A percentile compares a stretch with the other conserved stretches of the same genome.
phyloP scores from a whole-genome alignment of 2,329 filamentous ascomycete species.

The Didymosphaeria variabile region DNA sequence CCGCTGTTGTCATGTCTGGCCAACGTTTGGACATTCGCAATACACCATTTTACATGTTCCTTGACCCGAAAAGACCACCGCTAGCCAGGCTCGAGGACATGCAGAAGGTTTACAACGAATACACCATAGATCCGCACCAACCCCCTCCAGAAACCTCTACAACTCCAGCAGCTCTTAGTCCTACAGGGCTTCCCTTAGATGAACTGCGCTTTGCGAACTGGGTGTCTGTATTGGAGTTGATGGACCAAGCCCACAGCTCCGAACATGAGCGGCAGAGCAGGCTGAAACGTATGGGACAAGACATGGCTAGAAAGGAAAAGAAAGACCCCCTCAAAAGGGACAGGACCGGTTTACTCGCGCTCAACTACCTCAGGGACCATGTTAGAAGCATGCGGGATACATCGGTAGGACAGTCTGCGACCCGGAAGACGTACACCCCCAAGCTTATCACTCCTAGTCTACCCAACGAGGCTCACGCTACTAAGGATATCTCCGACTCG shows the following conservation, averaged over 20 bases:
- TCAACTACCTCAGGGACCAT: background rate
- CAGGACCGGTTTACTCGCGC: no score
- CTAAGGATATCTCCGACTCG: background rate
- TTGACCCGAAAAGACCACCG: slow-evolving; percentile 36
- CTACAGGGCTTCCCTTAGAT: slow-evolving; percentile 54
- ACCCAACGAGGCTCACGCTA: background rate
- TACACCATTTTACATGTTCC: slow-evolving; percentile 48
- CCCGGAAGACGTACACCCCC: background rate
- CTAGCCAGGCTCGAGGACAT: slow-evolving; percentile 40
- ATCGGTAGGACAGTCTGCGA: background rate
- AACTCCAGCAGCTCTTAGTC: slow-evolving; percentile 27
- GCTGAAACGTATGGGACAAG: background rate
- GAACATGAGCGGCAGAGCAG: background rate
- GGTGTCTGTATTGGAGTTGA: slow-evolving; percentile 57
- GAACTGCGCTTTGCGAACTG: slow-evolving; percentile 61
- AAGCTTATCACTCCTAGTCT: background rate
- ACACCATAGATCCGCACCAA: slow-evolving; percentile 52
- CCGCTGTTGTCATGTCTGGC: slow-evolving; percentile 43
- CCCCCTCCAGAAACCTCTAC: slow-evolving; percentile 26
- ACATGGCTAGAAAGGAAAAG: background rate
- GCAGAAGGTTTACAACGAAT: slow-evolving; percentile 54
- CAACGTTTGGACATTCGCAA: slow-evolving; percentile 46
- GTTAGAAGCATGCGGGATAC: slow-evolving; percentile 7
- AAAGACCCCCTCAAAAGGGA: background rate
- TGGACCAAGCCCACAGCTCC: slow-evolving; percentile 47